Conservation (phyloP, 768 basidiomycete species). For the Ephemerocybe angulata region DNA sequence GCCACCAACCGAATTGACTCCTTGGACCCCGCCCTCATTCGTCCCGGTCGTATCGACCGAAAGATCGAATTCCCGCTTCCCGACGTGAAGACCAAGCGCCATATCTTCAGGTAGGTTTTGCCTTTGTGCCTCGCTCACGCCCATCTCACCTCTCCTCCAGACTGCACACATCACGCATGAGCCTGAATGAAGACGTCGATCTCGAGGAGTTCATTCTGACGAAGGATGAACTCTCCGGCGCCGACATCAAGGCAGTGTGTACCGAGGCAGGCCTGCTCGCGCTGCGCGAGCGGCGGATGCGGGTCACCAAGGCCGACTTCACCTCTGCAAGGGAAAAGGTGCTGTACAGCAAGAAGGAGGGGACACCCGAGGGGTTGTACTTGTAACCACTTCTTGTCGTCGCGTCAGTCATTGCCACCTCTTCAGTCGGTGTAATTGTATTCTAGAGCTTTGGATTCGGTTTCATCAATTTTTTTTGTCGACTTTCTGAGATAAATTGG, state of each 20-base stretch:
- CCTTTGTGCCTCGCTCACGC: not conserved
- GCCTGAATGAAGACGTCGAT: slow-evolving; percentile 80
- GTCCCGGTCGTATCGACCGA: slow-evolving; percentile 96
- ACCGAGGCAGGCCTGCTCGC: slow-evolving; percentile 98
- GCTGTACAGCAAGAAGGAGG: slow-evolving; percentile 96
- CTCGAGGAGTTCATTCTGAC: slow-evolving; percentile 93
- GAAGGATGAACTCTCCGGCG: slow-evolving; percentile 95
- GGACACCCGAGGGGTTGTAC: slow-evolving; percentile 86
- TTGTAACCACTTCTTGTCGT: slow-evolving; percentile 39
- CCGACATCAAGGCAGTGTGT: slow-evolving; percentile 98
- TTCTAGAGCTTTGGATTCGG: no score
- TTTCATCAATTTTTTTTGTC: no score
- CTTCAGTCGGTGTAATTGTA: no score
- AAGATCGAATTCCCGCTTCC: slow-evolving; percentile 99
- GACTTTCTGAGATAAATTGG: no score
- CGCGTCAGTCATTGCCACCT: no score
- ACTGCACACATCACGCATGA: slow-evolving; percentile 95
- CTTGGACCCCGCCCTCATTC: slow-evolving; percentile 95
- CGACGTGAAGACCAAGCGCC: slow-evolving; percentile 97
- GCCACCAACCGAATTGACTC: slow-evolving; percentile 98
- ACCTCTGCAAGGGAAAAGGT: slow-evolving; percentile 93
- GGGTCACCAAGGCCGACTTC: slow-evolving; percentile 89
- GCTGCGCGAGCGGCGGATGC: slow-evolving; percentile 90
- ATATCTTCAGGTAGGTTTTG: slow-evolving; percentile 80
- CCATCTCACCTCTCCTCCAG: slow-evolving; percentile 30